phyloP scores from a whole-genome alignment of 164 flowering plant genomes.

The Piper betle region DNA sequence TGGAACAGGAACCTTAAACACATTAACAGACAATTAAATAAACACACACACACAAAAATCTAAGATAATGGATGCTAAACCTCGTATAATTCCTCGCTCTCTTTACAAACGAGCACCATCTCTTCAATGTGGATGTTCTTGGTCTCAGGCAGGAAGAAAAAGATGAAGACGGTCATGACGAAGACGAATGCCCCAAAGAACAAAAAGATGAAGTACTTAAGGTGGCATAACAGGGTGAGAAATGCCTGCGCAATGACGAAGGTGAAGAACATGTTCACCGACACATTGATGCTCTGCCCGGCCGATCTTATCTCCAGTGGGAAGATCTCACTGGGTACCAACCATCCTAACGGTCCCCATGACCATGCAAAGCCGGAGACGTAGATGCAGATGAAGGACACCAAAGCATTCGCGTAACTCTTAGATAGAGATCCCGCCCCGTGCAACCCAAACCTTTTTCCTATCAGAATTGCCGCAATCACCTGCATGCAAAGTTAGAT shows the following conservation, averaged over 20 bases:
- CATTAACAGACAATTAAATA: too few species aligned
- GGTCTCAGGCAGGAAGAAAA: constrained; percentile 17
- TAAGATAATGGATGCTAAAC: too few species aligned
- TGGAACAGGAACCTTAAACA: too few species aligned
- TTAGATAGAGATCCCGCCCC: constrained; percentile 12
- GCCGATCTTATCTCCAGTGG: too few species aligned
- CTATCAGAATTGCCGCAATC: constrained; percentile 9
- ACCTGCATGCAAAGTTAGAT: constrained; percentile 3
- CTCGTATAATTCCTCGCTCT: too few species aligned
- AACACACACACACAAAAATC: too few species aligned
- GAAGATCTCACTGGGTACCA: too few species aligned
- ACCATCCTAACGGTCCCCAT: too few species aligned
- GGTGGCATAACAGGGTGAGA: constrained; percentile 17
- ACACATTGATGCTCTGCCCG: too few species aligned
- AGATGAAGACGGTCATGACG: constrained; percentile 15
- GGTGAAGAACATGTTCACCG: too few species aligned
- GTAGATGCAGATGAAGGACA: constrained; percentile 14
- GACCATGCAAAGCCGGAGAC: constrained; percentile 22
- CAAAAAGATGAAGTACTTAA: constrained; percentile 18
- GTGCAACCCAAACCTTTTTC: constrained; percentile 8
- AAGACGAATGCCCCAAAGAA: constrained; percentile 16
- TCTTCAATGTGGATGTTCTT: constrained; percentile 22
- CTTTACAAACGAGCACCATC: constrained; percentile 16
- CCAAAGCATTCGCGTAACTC: constrained; percentile 3
- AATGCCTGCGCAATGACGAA: constrained; percentile 15